Conservation (phyloP, 2,329 filamentous ascomycete genomes). For the Gliomastix tumulicola region DNA sequence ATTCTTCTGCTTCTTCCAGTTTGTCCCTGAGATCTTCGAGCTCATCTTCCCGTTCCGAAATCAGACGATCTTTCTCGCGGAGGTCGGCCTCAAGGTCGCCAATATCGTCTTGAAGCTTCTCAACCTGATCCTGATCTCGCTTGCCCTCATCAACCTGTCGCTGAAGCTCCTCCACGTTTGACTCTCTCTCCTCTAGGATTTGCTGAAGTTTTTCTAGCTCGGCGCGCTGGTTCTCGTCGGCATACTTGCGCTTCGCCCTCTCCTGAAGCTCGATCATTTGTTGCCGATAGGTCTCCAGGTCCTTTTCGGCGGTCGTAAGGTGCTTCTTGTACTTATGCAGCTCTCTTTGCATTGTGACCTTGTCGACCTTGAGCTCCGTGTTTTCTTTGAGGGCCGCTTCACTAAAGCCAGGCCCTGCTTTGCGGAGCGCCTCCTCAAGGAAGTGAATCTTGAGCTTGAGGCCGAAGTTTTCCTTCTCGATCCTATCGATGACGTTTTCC, state of each 20-base stretch:
- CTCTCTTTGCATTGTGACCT: conserved; percentile 82
- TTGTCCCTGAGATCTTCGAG: conserved; percentile 58
- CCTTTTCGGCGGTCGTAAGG: conserved; percentile 72
- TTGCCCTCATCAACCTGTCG: conserved; percentile 51
- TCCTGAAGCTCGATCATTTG: conserved; percentile 80
- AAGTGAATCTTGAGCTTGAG: conserved; percentile 97
- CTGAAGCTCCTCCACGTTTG: conserved; percentile 54
- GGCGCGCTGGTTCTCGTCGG: conserved; percentile 60
- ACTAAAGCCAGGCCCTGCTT: conserved; percentile 83
- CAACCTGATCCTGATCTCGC: conserved; percentile 49
- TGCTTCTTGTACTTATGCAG: conserved; percentile 81
- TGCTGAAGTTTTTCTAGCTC: conserved; percentile 53
- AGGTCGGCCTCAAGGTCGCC: conserved; percentile 70
- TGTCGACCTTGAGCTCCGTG: conserved; percentile 89
- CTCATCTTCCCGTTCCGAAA: conserved; percentile 71
- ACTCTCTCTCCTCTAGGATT: conserved; percentile 49
- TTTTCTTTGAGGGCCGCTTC: conserved; percentile 89
- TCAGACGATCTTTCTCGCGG: conserved; percentile 65
- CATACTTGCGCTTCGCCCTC: conserved; percentile 68
- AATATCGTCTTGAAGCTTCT: conserved; percentile 66
- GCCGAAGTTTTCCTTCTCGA: conserved; percentile 97
- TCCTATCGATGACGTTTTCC: conserved; percentile 89
- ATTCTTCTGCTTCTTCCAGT: conserved; percentile 46
- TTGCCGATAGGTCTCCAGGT: conserved; percentile 75
- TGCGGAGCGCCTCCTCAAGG: conserved; percentile 81